Base-by-base conservation (phyloP, 2,329 filamentous ascomycete species). In the Xylariaceae sp. region DNA sequence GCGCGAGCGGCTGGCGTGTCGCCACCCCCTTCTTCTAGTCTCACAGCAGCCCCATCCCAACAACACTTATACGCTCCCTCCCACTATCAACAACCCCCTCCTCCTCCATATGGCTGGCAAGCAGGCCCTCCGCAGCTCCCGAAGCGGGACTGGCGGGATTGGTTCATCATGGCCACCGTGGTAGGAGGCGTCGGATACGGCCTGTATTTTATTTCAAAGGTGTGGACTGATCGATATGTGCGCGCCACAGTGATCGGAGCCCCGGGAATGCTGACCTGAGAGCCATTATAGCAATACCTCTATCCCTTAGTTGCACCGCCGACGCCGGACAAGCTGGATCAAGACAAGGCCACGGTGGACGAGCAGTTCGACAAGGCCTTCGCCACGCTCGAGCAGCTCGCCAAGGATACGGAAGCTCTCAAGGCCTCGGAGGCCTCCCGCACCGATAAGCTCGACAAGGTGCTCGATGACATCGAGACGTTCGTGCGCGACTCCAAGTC, bases 111-210 rank as follows among this genome's bases (percentile, higher is more conserved):
- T 59, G 77, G 80, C 66, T 87, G 83, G 83, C 83, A 84, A 68
- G 79, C 75, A 34, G 74, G 80, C 6, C 78, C 83, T 2, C 81
- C 81, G 1, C 79, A 82, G 57, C 76, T 86, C 2, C 92, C 92
- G 2, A 87, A 86, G 72, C 82, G 94, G 70, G 94, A 99, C 76
- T 99, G 94, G 94, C 84, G 95, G 62, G 94, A 99, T 73, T 97
- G 92, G 89, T 99, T 99, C 76, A 97, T 99, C 75, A 96, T 97
- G 91, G 94, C 94, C 6, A 99, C 94, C 0, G 90, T 97, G 10
- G 88, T 95, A 63, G 88, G 92, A 59, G 91, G 92, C 53, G 87
- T 97, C 17, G 83, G 91, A 45, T 97, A 97, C 70, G 93, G 92
- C 0, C 76, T 96, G 18, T 99, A 94, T 72, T 84, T 88, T 65